A percentile compares a stretch with the other conserved stretches of the same genome.
phyloP scores from a whole-genome alignment of 2,329 filamentous ascomycete species.

The Pseudogymnoascus destructans region DNA sequence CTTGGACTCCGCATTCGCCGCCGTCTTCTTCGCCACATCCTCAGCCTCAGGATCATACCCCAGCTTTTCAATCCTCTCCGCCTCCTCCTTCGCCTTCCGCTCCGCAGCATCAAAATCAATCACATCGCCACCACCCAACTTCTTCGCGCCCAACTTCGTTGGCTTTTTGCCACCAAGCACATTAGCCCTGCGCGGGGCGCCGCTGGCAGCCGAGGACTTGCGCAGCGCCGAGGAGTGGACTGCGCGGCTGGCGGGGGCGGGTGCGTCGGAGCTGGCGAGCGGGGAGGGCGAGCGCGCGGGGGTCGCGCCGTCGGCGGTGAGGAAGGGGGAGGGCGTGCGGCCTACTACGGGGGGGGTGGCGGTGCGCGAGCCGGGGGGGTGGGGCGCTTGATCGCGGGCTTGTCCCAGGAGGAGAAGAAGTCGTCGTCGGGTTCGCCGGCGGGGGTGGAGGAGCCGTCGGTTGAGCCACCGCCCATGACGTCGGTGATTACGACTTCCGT shows the following conservation, averaged over 20 bases:
- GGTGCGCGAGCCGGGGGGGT: constrained; percentile 88
- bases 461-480: constrained; percentile 41
- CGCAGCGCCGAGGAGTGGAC: constrained; percentile 71
- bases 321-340: constrained; percentile 79
- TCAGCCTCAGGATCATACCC: constrained; percentile 93
- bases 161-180: constrained; percentile 78
- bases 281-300: constrained; percentile 72
- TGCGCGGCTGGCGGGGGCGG: constrained; percentile 55
- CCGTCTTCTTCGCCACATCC: constrained; percentile 34
- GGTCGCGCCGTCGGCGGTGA: constrained; percentile 62
- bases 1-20: constrained; percentile 28
- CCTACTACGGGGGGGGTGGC: constrained; percentile 71
- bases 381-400: constrained; percentile 90
- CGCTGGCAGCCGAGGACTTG: constrained; percentile 49
- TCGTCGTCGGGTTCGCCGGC: constrained; percentile 74
- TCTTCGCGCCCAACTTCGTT: constrained; percentile 82
- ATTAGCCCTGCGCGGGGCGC: constrained; percentile 65
- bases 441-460: constrained; percentile 60
- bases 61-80: constrained; percentile 85
- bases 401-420: constrained; percentile 99
- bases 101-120: constrained; percentile 98
- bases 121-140: constrained; percentile 55
- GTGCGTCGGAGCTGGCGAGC: constrained; percentile 48
- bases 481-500: constrained; percentile 78
- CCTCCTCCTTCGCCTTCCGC: constrained; percentile 93